These are phyloP conservation scores for Sclerotinia nivalis DNA, from an alignment of 2,329 filamentous ascomycete genomes.

Conservation along the genomic window DNA sequence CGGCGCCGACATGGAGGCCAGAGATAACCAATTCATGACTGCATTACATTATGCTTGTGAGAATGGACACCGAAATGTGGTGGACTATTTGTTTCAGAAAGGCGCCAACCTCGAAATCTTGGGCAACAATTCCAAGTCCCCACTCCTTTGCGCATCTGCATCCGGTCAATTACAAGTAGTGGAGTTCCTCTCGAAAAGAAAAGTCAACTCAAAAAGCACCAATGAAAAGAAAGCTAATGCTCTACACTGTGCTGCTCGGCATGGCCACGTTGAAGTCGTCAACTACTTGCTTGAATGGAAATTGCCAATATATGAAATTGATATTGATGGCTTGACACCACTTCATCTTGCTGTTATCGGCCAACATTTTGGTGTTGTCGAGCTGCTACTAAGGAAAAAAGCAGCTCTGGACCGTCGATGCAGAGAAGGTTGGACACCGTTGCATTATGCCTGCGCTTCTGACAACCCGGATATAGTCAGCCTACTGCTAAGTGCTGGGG, in stretches of 20 bases:
- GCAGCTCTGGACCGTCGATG: not conserved
- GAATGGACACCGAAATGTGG: slow-evolving; percentile 2
- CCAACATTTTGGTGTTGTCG: slow-evolving; percentile 11
- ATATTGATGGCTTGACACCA: slow-evolving; percentile 21
- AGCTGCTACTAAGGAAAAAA: slow-evolving; percentile 20
- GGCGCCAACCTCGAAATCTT: slow-evolving; percentile 19
- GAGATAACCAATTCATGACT: slow-evolving; percentile 23
- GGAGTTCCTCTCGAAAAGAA: slow-evolving; percentile 20
- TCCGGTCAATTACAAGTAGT: slow-evolving; percentile 16
- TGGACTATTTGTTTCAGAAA: slow-evolving; percentile 21
- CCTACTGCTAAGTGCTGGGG: slow-evolving; percentile 22
- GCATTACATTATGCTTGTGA: slow-evolving; percentile 23
- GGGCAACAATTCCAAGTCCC: slow-evolving; percentile 19
- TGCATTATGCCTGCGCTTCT: slow-evolving; percentile 25
- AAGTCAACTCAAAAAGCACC: not conserved
- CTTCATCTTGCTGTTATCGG: slow-evolving; percentile 22
- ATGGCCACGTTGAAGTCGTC: slow-evolving; percentile 17
- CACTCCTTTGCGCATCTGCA: slow-evolving; percentile 22
- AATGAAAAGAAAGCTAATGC: slow-evolving; percentile 4
- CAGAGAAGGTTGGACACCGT: slow-evolving; percentile 22
- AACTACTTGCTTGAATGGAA: slow-evolving; percentile 14
- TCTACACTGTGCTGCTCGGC: slow-evolving; percentile 1
- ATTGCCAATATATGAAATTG: slow-evolving; percentile 10
- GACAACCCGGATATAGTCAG: slow-evolving; percentile 23
- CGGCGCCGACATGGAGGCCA: slow-evolving; percentile 21